Conservation (phyloP, 2,329 filamentous ascomycete species). For the Fusarium cicatricum region DNA sequence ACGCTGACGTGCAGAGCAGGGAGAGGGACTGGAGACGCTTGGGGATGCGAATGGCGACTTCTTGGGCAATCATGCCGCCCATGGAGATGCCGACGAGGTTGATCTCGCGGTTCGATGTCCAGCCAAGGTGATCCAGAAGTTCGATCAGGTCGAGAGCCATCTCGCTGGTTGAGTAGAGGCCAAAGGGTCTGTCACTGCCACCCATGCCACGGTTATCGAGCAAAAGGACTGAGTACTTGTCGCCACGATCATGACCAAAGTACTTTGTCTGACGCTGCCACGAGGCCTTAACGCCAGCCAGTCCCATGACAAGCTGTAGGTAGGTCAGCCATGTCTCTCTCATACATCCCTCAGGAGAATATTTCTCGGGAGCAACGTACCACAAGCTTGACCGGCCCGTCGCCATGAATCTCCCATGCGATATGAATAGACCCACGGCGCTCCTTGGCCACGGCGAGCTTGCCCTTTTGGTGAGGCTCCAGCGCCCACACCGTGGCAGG, state of each 20-base stretch:
- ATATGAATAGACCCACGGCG: conserved; percentile 81
- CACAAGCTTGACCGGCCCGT: conserved; percentile 74
- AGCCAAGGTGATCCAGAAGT: conserved; percentile 73
- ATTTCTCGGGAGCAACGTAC: conserved; percentile 59
- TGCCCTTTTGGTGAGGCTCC: conserved; percentile 69
- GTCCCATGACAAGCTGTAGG: conserved; percentile 78
- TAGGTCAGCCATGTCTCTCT: neutral
- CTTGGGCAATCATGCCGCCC: conserved; percentile 93
- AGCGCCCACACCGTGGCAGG: conserved; percentile 73
- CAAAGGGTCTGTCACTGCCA: conserved; percentile 77
- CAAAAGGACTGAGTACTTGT: conserved; percentile 76
- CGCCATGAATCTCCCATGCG: conserved; percentile 81
- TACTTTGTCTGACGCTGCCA: conserved; percentile 87
- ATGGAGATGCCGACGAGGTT: conserved; percentile 83
- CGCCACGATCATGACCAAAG: conserved; percentile 76
- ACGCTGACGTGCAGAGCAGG: conserved; percentile 69
- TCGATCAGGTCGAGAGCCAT: conserved; percentile 85
- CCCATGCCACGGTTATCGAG: conserved; percentile 90
- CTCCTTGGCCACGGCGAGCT: conserved; percentile 69
- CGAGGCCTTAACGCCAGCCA: conserved; percentile 71
- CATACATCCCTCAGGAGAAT: neutral
- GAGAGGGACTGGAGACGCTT: conserved; percentile 62
- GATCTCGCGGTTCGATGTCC: conserved; percentile 61
- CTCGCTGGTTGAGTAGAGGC: conserved; percentile 81
- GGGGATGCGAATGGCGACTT: conserved; percentile 68